Evolutionary conservation across 148 eudicot genomes (phyloP), one percentile per base, ranked within the genome.

Genomic region (Talinum fruticosum): DNA sequence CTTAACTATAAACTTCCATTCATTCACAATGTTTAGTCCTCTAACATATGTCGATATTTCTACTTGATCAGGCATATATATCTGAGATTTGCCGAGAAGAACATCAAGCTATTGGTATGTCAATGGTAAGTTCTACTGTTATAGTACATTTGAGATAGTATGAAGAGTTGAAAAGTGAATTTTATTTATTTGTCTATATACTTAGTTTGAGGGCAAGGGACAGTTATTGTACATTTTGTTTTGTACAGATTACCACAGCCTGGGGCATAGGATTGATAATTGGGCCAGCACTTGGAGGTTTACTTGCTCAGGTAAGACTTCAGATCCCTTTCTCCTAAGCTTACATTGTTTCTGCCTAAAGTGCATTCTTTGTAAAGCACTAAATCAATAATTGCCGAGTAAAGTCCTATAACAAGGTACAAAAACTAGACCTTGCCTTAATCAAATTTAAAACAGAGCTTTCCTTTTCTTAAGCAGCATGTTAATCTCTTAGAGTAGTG

Each of bases 211-310:
- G 12, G 47, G 13, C 47, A 41, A 41, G 47, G 12, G 0, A 12
- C 12, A 41, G 47, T n/a, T n/a, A 41, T 14, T 41, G 47, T 14
- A 41, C 47, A 0, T 72, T 30, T 62, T 1, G 51, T 41, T 21
- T 35, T 72, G 83, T 19, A 59, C 81, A 93, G 98, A 69, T 96
- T 66, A 83, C 97, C 74, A 90, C 99, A 64, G 83, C 97, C 35
- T 91, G 93, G 92, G 97, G 97, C 26, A 90, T 89, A 6, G 99
- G 99, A 78, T 83, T 96, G 86, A 88, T 96, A 33, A 83, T 93
- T 79, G 99, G 97, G 38, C 99, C 99, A 44, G 92, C 94, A 66
- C 78, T 93, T 74, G 99, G 97, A 82, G 99, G 99, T 28, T 86
- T 86, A 75, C 97, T 96, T 76, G 93, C 99, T 54, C 99, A 93